A percentile compares a stretch with the other conserved stretches of the same genome.
Conservation (phyloP, 768 basidiomycete genomes). For the Imleria badia region DNA sequence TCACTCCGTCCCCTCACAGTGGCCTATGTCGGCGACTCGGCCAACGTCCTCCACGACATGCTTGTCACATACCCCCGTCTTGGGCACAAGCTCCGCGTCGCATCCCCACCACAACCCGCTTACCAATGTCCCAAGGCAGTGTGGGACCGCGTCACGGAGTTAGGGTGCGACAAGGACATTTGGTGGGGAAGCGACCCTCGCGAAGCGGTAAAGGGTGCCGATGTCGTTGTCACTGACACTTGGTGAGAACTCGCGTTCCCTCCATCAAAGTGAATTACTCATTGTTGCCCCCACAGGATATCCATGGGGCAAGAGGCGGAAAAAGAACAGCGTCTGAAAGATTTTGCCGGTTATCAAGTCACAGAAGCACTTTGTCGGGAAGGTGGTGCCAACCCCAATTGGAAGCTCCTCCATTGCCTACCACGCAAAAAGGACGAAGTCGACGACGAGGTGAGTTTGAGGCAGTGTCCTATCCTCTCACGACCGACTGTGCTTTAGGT, state of each 20-base stretch:
- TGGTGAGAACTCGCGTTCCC: constrained; percentile 52
- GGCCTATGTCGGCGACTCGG: constrained; percentile 91
- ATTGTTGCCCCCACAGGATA: constrained; percentile 55
- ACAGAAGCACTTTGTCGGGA: constrained; percentile 82
- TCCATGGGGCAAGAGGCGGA: constrained; percentile 99
- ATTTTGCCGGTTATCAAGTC: constrained; percentile 92
- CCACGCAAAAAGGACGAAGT: constrained; percentile 93
- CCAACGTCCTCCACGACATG: constrained; percentile 97
- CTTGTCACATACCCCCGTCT: constrained; percentile 91
- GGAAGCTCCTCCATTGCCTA: constrained; percentile 96
- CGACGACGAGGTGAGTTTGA: constrained; percentile 76
- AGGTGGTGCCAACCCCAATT: constrained; percentile 80
- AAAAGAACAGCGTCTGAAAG: constrained; percentile 78
- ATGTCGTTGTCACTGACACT: constrained; percentile 96
- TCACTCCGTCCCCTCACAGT: constrained; percentile 78
- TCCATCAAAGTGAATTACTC: not conserved
- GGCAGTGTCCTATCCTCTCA: not conserved
- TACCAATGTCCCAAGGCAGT: constrained; percentile 74
- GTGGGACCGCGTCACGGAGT: constrained; percentile 76
- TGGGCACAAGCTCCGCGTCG: constrained; percentile 84
- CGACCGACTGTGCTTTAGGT: constrained; percentile 46
- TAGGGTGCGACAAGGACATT: constrained; percentile 71
- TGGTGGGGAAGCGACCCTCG: constrained; percentile 76
- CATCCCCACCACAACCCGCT: constrained; percentile 59
- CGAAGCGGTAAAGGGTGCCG: constrained; percentile 86